Evolutionary conservation across 2,329 filamentous ascomycete genomes (phyloP), one percentile per base, ranked within the genome.

Genomic region (Trichoderma harzianum): DNA sequence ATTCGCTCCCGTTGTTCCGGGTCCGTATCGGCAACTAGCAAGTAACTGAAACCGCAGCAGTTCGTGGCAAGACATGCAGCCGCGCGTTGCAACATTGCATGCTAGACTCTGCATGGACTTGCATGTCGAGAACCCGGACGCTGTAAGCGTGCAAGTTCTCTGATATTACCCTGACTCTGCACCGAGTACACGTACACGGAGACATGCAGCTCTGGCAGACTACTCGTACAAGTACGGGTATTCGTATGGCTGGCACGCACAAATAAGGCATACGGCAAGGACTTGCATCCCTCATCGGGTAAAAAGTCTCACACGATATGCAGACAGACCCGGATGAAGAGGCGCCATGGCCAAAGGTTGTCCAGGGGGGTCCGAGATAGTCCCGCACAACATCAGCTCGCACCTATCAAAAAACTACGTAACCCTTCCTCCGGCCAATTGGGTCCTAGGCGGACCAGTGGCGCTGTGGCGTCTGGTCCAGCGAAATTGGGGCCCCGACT

Each of bases 381-480:
- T 72, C 64, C 71, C 71, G 71, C 66, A 51, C 36, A 62, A 53
- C 57, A 18, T 70, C 47, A 65, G 30, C 57, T 51, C 28, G 43
- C 71, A 65, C 71, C 71, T 65, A 72, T 72, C 58, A 72, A 65
- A 70, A 69, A 65, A 53, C 34, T 70, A 63, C 66, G 58, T 58
- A 65, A 24, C 51, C 60, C 67, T 70, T 70, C 51, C 60, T 60
- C 71, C 60, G 58, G 71, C 66, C 68, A 70, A 72, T 72, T 70
- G 67, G 67, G 71, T 53, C 32, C 12, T 65, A 21, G 39, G 58
- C 28, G 58, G 47, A 34, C 66, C 51, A 60, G 71, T 70, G 71
- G 71, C 71, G 71, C 60, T n/a, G 71, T 72, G 71, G 71, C 71
- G 71, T 72, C 55, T 70, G 18, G 51, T 21, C 67, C 51, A 70